Conservation (phyloP, 2,329 filamentous ascomycete genomes). For the Ophioceras dolichostomum region DNA sequence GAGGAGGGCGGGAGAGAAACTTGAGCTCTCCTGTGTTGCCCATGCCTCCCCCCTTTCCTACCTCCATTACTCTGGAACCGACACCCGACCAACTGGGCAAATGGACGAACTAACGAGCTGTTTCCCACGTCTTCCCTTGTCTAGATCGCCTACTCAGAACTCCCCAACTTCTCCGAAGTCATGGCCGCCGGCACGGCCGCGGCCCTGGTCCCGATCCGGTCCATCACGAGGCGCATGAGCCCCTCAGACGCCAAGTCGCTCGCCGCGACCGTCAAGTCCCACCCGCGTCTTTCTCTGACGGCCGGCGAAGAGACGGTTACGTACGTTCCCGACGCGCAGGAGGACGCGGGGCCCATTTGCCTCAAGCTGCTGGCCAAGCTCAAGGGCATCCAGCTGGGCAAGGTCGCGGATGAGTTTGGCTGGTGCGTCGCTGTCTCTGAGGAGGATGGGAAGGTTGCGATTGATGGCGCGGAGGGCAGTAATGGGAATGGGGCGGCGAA, state of each 20-base stretch:
- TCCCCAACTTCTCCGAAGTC: constrained; percentile 53
- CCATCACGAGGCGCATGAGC: constrained; percentile 58
- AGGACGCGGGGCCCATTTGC: constrained; percentile 64
- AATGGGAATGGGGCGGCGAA: constrained; percentile 12
- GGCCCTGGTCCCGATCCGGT: constrained; percentile 80
- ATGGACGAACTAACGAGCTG: not conserved
- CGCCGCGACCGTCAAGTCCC: constrained; percentile 17
- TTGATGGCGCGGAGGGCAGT: constrained; percentile 6
- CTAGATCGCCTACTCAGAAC: constrained; percentile 51
- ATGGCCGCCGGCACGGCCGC: constrained; percentile 89
- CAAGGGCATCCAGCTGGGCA: constrained; percentile 77
- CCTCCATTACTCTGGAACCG: too few species aligned
- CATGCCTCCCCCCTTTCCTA: not conserved
- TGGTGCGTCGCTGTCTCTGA: constrained; percentile 48
- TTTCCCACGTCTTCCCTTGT: not conserved
- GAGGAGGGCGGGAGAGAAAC: too few species aligned
- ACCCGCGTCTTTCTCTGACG: constrained; percentile 23
- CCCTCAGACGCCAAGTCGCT: constrained; percentile 26
- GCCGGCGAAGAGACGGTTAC: constrained; percentile 36
- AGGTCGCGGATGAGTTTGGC: constrained; percentile 61
- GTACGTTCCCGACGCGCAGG: constrained; percentile 40
- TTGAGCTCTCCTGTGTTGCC: too few species aligned
- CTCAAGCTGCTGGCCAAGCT: constrained; percentile 61
- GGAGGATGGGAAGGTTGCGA: constrained; percentile 24
- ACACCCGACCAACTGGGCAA: not conserved